Base-by-base conservation (phyloP, 78 protist species). In the Polysphondylium violaceum region DNA sequence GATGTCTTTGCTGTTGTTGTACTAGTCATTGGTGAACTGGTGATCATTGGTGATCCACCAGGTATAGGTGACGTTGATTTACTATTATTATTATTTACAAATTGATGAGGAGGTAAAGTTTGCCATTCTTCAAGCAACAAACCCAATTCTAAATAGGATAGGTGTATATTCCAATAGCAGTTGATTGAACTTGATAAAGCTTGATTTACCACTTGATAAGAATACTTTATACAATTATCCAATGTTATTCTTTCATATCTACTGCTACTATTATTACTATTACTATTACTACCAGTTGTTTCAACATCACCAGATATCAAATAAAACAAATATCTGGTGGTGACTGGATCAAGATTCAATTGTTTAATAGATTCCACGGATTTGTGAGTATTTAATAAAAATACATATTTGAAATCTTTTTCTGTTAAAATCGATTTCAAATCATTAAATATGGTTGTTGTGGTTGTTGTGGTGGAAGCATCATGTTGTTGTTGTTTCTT, bases 161-260 rank as follows among this genome's bases (percentile, higher is more conserved):
- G 35, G 35, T 83, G 71, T 27, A 83, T 83, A 69, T 83, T 68
- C 91, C 91, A 83, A 59, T 83, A 83, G 76, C 91, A 83, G 44
- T 53, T 69, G 53, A 55, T 69, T 23, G 91, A 83, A 33, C 69
- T 83, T n/a, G 91, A 53, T 5, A 83, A 36, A 27, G 91, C 40
- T 14, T 73, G 47, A n/a, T 83, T 69, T 23, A 83, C 69, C 4
- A 83, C 77, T 60, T 83, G 76, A 38, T 68, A 83, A 17, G 91
- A 67, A 50, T 83, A 83, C 21, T 72, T 83, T 19, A 83, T 69
- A 31, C 60, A 44, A 83, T 83, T 67, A 27, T 83, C 91, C 11
- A 38, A 31, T 58, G 29, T 51, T 50, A 83, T n/a, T 69, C n/a
- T 41, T 69, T 83, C 91, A 58, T 71, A 83, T 35, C 53, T 47